phyloP scores from a whole-genome alignment of 2,329 filamentous ascomycete genomes.

The Septoria petroselini region DNA sequence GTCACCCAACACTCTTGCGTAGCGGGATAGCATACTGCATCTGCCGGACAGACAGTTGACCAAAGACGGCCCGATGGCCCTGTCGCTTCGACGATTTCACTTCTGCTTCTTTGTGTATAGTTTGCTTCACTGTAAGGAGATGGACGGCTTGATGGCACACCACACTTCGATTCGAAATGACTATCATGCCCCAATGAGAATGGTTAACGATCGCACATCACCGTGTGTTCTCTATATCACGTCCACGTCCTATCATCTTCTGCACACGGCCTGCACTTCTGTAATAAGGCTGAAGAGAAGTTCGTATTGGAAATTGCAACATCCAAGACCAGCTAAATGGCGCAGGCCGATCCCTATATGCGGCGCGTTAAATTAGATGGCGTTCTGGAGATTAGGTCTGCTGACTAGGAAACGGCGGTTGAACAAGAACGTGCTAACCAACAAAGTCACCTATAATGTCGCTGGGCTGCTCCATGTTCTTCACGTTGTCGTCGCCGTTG shows the following conservation, averaged over 20 bases:
- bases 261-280: constrained; percentile 4
- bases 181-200: constrained; percentile 18
- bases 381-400: not conserved
- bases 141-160: constrained; percentile 17
- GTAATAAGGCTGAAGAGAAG: not conserved
- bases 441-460: not conserved
- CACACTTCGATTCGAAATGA: constrained; percentile 20
- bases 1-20: constrained; percentile 11
- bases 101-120: constrained; percentile 23
- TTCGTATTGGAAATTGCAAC: constrained; percentile 14
- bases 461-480: not conserved
- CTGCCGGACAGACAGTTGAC: constrained; percentile 19
- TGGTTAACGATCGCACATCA: constrained; percentile 16
- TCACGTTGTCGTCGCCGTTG: not conserved
- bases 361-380: constrained; percentile 8
- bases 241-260: not conserved
- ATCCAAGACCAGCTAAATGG: not conserved
- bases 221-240: not conserved
- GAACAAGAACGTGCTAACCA: not conserved
- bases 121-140: constrained; percentile 16
- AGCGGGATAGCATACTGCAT: constrained; percentile 16
- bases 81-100: constrained; percentile 13
- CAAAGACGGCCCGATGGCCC: constrained; percentile 17
- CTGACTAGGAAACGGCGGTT: not conserved
- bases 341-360: constrained; percentile 14